Conservation (phyloP, 306 rosid genomes). For the Mimosa pudica region DNA sequence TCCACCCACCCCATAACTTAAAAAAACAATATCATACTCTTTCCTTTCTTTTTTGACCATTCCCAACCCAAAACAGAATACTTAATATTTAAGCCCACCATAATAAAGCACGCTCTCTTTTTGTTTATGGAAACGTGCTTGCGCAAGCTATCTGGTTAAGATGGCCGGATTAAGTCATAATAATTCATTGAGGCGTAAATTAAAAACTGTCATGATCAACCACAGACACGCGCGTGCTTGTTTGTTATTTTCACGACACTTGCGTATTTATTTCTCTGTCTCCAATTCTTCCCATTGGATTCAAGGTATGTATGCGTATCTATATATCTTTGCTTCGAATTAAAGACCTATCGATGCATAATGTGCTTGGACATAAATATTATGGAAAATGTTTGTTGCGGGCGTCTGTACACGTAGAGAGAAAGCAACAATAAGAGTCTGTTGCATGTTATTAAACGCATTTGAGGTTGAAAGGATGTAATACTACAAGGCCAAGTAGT, state of each 20-base stretch:
- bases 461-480: neutral
- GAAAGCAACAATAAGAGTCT: neutral
- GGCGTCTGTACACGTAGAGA: neutral
- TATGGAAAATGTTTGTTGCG: neutral
- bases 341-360: neutral
- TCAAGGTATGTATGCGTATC: neutral
- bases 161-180: conserved; percentile 4
- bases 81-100: too few relatives aligned
- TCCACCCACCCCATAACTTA: neutral
- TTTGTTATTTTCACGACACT: neutral
- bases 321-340: neutral
- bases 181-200: neutral
- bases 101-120: neutral
- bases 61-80: neutral
- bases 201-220: neutral
- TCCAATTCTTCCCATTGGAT: neutral
- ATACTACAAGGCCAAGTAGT: neutral
- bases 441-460: too few relatives aligned
- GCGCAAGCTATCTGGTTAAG: neutral
- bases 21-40: too few relatives aligned
- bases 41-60: neutral
- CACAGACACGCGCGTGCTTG: neutral
- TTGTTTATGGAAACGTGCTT: conserved; percentile 3
- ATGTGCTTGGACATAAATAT: neutral
- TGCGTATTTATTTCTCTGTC: neutral